These are phyloP conservation scores for Cinnamomum micranthum DNA, from an alignment of 164 flowering plant genomes.

Conservation along the genomic window DNA sequence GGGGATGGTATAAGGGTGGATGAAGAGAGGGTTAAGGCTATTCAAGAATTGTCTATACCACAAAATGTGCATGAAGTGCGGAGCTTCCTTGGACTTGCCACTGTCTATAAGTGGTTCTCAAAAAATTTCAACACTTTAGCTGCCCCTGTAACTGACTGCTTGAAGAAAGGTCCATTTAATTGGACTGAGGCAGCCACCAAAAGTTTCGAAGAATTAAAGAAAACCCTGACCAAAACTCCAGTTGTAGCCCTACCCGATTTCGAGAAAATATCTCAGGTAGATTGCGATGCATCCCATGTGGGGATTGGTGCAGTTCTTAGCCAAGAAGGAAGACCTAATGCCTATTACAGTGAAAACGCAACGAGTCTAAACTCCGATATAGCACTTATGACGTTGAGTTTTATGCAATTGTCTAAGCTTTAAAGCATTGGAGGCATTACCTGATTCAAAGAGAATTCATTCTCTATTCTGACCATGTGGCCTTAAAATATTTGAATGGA, in stretches of 20 bases:
- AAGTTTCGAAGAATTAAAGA: background rate
- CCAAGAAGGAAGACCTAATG: background rate
- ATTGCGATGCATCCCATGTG: background rate
- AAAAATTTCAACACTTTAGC: conserved; percentile 1
- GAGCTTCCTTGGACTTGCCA: conserved; percentile 3
- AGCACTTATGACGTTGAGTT: background rate
- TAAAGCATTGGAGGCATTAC: background rate
- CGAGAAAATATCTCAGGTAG: background rate
- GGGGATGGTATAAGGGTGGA: background rate
- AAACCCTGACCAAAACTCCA: background rate
- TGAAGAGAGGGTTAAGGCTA: background rate
- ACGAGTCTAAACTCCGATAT: background rate
- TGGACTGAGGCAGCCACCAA: background rate
- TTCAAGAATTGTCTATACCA: background rate
- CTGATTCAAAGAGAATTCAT: background rate
- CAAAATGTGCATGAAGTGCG: background rate
- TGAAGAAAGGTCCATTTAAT: background rate
- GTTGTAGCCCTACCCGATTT: background rate
- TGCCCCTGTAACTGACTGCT: too few relatives aligned
- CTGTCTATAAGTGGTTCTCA: conserved; percentile 1
- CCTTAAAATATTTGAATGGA: background rate
- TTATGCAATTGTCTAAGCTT: background rate
- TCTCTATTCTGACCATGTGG: background rate
- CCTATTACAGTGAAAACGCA: background rate
- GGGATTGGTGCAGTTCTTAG: background rate